A percentile compares a stretch with the other conserved stretches of the same genome.
Evolutionary conservation across 1,284 basidiomycete species (phyloP).

Genomic region (Golubevia sp.): DNA sequence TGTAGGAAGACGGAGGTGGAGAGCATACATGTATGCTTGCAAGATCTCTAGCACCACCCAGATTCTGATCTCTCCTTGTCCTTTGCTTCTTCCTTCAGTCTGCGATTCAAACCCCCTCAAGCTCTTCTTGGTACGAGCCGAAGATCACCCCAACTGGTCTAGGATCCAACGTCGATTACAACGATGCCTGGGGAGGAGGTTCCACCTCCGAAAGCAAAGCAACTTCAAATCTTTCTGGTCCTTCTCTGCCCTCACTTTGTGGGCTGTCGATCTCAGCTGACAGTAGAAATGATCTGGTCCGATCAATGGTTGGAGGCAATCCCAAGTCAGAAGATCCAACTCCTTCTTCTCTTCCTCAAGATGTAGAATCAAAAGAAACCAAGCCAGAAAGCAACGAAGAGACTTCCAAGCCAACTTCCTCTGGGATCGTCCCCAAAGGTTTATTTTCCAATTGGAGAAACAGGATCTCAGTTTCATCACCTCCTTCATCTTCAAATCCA

Average conservation of each 20-base stretch:
- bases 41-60: too few relatives aligned
- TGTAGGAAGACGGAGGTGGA: too few relatives aligned
- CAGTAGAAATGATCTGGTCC: not conserved
- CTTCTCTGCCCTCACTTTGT: not conserved
- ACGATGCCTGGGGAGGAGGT: not conserved
- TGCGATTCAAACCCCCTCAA: too few relatives aligned
- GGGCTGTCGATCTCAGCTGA: not conserved
- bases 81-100: too few relatives aligned
- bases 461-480: too few relatives aligned
- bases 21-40: too few relatives aligned
- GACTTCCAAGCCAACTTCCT: too few relatives aligned
- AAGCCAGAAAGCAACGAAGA: not conserved
- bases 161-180: not conserved
- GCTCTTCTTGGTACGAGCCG: too few relatives aligned
- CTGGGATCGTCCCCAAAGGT: too few relatives aligned
- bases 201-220: not conserved
- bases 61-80: too few relatives aligned
- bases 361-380: not conserved
- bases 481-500: too few relatives aligned
- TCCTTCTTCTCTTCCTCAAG: not conserved
- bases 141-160: not conserved
- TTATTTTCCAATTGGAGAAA: too few relatives aligned
- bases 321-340: not conserved
- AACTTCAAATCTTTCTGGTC: not conserved
- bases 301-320: not conserved